Conservation (phyloP, 192 early-diverging fungal genomes). For the Fimicolochytrium jonesii region DNA sequence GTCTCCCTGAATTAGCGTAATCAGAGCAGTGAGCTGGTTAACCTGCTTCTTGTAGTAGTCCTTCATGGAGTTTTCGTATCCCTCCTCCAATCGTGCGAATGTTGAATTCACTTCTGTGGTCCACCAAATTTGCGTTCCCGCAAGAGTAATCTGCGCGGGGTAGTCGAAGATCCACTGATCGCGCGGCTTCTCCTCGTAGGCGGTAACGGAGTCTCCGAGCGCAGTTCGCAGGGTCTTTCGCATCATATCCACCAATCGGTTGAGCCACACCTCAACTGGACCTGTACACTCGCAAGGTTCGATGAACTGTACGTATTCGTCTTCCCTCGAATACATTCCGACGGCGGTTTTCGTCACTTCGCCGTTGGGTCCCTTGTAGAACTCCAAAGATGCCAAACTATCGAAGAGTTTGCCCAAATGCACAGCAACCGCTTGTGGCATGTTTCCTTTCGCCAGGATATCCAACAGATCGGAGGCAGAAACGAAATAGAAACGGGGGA, state of each 20-base stretch:
- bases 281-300: conserved; percentile 59
- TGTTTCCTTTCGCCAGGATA: conserved; percentile 64
- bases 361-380: conserved; percentile 42
- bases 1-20: conserved; percentile 60
- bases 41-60: conserved; percentile 71
- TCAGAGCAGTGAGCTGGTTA: conserved; percentile 60
- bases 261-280: conserved; percentile 62
- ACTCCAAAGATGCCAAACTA: conserved; percentile 52
- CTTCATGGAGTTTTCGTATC: conserved; percentile 64
- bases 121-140: conserved; percentile 67
- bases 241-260: conserved; percentile 57
- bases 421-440: conserved; percentile 53
- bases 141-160: conserved; percentile 60
- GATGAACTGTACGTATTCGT: conserved; percentile 56
- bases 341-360: conserved; percentile 57
- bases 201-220: conserved; percentile 52
- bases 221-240: conserved; percentile 46
- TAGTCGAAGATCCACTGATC: conserved; percentile 70
- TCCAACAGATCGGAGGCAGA: conserved; percentile 60
- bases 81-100: conserved; percentile 58
- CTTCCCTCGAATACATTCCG: conserved; percentile 60
- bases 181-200: conserved; percentile 66
- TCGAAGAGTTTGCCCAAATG: conserved; percentile 63
- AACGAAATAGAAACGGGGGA: conserved; percentile 66
- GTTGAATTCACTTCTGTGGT: conserved; percentile 66